Evolutionary conservation across 805 yeast genomes (phyloP), one percentile per base, ranked within the genome.

Genomic region (Ogataea ramenticola): DNA sequence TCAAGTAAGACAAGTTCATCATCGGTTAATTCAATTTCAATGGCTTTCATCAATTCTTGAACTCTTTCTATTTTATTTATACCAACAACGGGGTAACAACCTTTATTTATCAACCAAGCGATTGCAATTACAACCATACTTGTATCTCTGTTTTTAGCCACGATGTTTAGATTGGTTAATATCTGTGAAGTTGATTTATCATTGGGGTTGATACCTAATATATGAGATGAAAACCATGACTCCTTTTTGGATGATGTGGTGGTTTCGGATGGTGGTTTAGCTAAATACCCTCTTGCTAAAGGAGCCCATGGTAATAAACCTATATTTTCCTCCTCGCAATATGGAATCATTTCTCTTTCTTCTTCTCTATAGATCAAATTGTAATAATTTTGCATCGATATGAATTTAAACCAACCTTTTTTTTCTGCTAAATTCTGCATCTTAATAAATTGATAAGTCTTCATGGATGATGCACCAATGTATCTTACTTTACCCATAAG

Each of bases 261-360:
- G 27, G 10, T 24, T 24, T 15, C 20, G 9, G 5, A 11, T 29
- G 17, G 30, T 19, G 20, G 29, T 6, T n/a, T 11, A 9, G 36
- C 11, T 9, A 39, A 22, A 14, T 69, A 21, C 6, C 85, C 84
- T 44, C 74, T 59, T 6, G 79, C 80, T 44, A 69, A 56, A 22
- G 86, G 84, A 8, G 81, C 74, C 75, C 78, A 80, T n/a, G 83
- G 83, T 37, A 76, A 67, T 19, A 77, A 42, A 2, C 80, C 82
- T 34, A 80, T 72, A 15, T 73, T 73, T 12, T 72, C 71, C 41
- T 64, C 66, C 21, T 71, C 59, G 48, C 82, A 76, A 57, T 61
- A 80, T 22, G 74, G 76, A 46, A 68, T 72, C 70, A 78, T 63
- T 53, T 80, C 86, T 15, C 79, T 61, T 54, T 80, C 86, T 42